Evolutionary conservation across 495 filamentous ascomycete species (phyloP), one percentile per base, ranked within the genome.

Genomic region (Talaromyces wortmannii): DNA sequence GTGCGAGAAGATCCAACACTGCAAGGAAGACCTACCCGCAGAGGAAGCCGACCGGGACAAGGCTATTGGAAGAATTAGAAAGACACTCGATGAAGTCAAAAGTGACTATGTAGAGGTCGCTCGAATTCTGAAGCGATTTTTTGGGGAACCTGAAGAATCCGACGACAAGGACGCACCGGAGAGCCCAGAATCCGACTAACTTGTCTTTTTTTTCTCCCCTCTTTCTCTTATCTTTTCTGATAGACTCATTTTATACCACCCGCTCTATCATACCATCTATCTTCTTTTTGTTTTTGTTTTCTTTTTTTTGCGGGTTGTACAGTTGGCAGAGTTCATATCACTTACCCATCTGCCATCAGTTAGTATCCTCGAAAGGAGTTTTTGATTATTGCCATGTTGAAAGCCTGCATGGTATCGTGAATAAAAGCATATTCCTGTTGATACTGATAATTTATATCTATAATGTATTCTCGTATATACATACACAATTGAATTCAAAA

Each of bases 1-100:
- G 53, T 98, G 94, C 68, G 92, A 97, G 70, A 89, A 95, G 77
- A 96, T 98, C 61, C 94, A 98, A 68, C 86, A 97, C 66, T 95
- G 83, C 62, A 94, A 95, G 46, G 52, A 53, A 23, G 52, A 53
- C 7, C 7, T 53, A 15, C 83, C 84, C 60, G 75, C 77, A 51
- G 85, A 92, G 48, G 76, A 82, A 55, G 69, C 74, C 5, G 81
- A 94, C 57, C 75, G 85, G 46, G 66, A 80, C 3, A 66, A 79
- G 36, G 90, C 84, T 57, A 76, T 97, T 31, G 66, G 79, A 52
- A 80, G 79, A 47, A 89, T 95, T 59, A 73, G 76, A 58, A 79
- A 81, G 43, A 90, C 87, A 7, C 73, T 97, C 60, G 71, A 74
- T 44, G 72, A 80, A 13, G 87, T 89, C 56, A 89, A 88, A 75